Conservation (phyloP, 805 yeast species). For the Scheffersomyces coipomensis region DNA sequence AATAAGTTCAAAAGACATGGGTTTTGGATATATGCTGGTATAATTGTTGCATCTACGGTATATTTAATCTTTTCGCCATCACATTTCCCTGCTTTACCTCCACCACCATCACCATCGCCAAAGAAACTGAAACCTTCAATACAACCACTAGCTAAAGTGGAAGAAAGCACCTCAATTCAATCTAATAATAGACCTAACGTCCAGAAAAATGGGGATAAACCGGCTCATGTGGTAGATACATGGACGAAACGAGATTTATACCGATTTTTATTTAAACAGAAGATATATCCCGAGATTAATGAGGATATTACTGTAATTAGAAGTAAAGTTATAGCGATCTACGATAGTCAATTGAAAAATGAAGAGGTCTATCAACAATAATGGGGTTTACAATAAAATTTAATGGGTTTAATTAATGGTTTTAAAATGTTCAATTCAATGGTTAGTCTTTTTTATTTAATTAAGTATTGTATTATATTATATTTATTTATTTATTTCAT, state of each 20-base stretch:
- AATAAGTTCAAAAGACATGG: constrained; percentile 31
- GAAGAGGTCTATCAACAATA: not conserved
- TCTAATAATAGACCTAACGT: constrained; percentile 1
- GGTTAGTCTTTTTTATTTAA: no score
- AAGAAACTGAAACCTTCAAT: not conserved
- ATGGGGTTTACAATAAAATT: no score
- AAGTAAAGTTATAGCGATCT: constrained; percentile 11
- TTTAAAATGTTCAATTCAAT: no score
- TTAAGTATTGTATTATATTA: no score
- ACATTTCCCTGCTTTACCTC: constrained; percentile 15
- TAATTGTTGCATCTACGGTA: constrained; percentile 27
- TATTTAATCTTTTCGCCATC: constrained; percentile 21
- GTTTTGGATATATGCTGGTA: constrained; percentile 30
- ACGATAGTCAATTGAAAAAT: constrained; percentile 4
- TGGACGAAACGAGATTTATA: constrained; percentile 18
- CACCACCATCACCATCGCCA: constrained; percentile 5
- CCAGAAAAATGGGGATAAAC: not conserved
- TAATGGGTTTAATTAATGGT: no score
- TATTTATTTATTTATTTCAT: no score
- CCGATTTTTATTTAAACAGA: constrained; percentile 11
- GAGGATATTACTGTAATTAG: constrained; percentile 12
- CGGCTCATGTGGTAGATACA: constrained; percentile 8
- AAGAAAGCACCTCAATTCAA: no score
- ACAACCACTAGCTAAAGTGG: not conserved
- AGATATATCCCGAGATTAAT: constrained; percentile 17